phyloP scores from a whole-genome alignment of 2,329 filamentous ascomycete species.

The Diplodia intermedia region DNA sequence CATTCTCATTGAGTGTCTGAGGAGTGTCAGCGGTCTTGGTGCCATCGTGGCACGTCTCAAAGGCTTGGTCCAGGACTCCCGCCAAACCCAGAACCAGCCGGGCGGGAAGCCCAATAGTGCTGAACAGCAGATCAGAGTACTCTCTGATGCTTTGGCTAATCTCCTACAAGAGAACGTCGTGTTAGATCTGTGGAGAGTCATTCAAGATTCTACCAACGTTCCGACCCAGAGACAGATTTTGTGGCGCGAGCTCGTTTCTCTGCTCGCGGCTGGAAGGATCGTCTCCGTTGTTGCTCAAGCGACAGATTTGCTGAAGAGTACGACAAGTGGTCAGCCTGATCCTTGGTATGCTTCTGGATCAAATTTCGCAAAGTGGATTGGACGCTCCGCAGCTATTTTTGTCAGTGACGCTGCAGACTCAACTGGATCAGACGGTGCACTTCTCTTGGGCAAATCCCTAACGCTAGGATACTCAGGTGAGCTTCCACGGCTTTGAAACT shows the following conservation, averaged over 20 bases:
- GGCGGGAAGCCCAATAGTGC: slow-evolving; percentile 31
- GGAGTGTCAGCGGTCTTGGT: slow-evolving; percentile 78
- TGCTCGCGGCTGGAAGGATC: slow-evolving; percentile 67
- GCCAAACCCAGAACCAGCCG: slow-evolving; percentile 44
- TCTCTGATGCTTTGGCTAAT: slow-evolving; percentile 51
- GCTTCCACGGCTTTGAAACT: no score
- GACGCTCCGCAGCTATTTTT: slow-evolving; percentile 63
- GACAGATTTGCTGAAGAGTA: slow-evolving; percentile 56
- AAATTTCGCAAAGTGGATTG: slow-evolving; percentile 75
- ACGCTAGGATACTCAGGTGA: slow-evolving; percentile 75
- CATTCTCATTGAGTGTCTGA: slow-evolving; percentile 69
- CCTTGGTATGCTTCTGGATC: slow-evolving; percentile 71
- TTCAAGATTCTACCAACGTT: slow-evolving; percentile 50
- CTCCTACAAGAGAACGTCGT: background rate
- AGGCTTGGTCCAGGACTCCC: slow-evolving; percentile 57
- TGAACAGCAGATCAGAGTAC: slow-evolving; percentile 47
- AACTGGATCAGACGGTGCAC: slow-evolving; percentile 39
- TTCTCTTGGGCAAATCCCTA: slow-evolving; percentile 65
- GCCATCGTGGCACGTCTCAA: slow-evolving; percentile 75
- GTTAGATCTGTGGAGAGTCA: slow-evolving; percentile 54
- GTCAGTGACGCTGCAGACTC: slow-evolving; percentile 47
- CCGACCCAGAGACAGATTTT: slow-evolving; percentile 58
- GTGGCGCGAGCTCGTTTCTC: slow-evolving; percentile 68
- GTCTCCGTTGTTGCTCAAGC: slow-evolving; percentile 67
- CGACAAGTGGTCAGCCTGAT: slow-evolving; percentile 35